Base-by-base conservation (phyloP, 345 rosid species). In the Eucalyptus paniculata region DNA sequence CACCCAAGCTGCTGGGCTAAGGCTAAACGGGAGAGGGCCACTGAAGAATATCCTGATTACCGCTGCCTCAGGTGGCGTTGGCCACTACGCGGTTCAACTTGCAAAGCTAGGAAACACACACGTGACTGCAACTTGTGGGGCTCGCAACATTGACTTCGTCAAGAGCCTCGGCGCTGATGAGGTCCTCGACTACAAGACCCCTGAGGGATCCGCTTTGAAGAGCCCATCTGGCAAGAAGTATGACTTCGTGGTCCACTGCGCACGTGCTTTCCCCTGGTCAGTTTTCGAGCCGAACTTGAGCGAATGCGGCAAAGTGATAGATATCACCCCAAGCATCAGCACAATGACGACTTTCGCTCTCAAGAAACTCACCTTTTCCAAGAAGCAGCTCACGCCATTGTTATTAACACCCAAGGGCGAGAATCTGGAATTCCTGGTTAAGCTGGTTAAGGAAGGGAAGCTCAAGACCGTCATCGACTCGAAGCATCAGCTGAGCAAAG, bases 41-140 rank as follows among this genome's bases (percentile, higher is more conserved):
- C 58, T 30, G 40, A 90, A 49, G 86, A 91, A 88, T 85, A 44
- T 91, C 45, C 90, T 91, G 83, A 80, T 91, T 37, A 91, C 90
- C 1, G 92, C 92, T 5, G 91, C 91, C 28, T 91, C 92, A 15
- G 91, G 92, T 6, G 91, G 91, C 37, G 92, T 91, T 4, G 91
- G 91, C 47, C 92, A 88, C 87, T 88, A 88, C 6, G 91, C 88
- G 1, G 92, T 91, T 65, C 92, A 89, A 50, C 88, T 91, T 4
- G 91, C 91, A 12, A 91, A 91, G 88, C 89, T 89, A 60, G 91
- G 91, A 42, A 89, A 89, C 80, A 87, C 90, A 8, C 91, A 91
- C 28, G 90, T 89, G 67, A 88, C 90, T 2, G 92, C 91, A 17
- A 91, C 92, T 21, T 88, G 91, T 15, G 91, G 92, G n/a, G 90